Base-by-base conservation (phyloP, 306 rosid genomes). In the Acacia melanoxylon region DNA sequence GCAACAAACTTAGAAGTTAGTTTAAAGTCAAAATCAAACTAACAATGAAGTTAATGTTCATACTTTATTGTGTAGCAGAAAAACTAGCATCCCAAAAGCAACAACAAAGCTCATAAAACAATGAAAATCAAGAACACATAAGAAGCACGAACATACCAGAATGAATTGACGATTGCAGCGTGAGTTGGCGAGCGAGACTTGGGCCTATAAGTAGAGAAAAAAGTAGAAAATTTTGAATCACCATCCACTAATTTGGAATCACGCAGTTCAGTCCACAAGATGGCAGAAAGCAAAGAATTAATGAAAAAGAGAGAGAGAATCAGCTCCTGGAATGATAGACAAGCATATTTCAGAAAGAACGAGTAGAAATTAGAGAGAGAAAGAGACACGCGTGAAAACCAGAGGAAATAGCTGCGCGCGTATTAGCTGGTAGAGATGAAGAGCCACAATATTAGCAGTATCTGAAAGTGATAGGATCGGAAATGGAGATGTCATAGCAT, bases 181-280 rank as follows among this genome's bases (percentile, higher is more conserved):
- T 71, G 75, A 71, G n/a, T 71, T 44, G 51, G n/a, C 2, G 56
- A 71, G 40, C 62, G 66, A 37, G 70, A 3, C 15, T 12, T 6
- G 46, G 27, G 75, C 51, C 59, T 6, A 77, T 82, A 72, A 27
- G 69, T 76, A 88, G 68, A 51, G 12, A 45, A 41, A 19, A 68
- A 84, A 56, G 80, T 40, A 5, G 76, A 41, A 82, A 58, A 84
- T 79, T 82, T 74, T 16, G 20, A 22, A 22, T 58, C 46, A 62
- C 72, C 48, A 73, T 40, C 84, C 87, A 81, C 82, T 45, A 78
- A 65, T 45, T 25, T 17, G 24, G 84, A 87, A 82, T 80, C 76
- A 54, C 41, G 35, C 80, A 24, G 16, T 8, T 19, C 68, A 8
- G 8, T 10, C 70, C 77, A 72, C 16, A 6, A 13, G 65, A 61